Base-by-base conservation (phyloP, 2,329 filamentous ascomycete genomes). In the Talaromyces sp. region DNA sequence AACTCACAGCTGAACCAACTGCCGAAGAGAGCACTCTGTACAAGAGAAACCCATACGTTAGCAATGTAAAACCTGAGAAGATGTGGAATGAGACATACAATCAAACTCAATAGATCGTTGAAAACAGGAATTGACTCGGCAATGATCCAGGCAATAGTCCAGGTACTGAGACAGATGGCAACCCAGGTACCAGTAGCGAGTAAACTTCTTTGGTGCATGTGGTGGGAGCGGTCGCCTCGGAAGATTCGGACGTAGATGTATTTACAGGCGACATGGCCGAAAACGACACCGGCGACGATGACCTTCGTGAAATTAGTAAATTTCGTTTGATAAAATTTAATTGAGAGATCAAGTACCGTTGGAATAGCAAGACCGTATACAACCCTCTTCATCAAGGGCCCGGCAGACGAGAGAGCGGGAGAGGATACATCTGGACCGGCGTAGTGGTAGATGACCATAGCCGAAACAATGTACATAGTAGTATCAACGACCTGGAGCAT, bases 121-220 rank as follows among this genome's bases (percentile, higher is more conserved):
- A 89, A 90, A 47, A 83, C 81, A 1, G 87, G 87, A 4, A 90
- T 84, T 0, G 83, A 82, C 69, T 87, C 83, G 6, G 86, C 85
- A 51, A 90, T 84, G 50, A 89, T 64, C 77, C 83, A 87, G 1
- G 84, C 82, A 17, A 86, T 55, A 4, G 81, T 64, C 82, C 85
- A 89, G 13, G 82, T 70, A 11, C 63, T 68, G 1, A 78, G 64
- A 2, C 81, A 78, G 19, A 89, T 80, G 3, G 58, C 76, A 14
- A 82, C 62, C 87, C 86, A 89, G 13, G 77, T 77, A 1, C 77
- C 66, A 52, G 79, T 81, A 14, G 81, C 80, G 0, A 77, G 54
- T 46, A 72, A 70, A 35, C 75, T 83, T 46, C 74, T 73, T 53
- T 77, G 74, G 47, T 74, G 71, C 67, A 82, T 72, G 65, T 80